A percentile compares a stretch with the other conserved stretches of the same genome.
These are phyloP conservation scores for Chlamydomonas schloesseri DNA, from an alignment of 139 green algal genomes.

Conservation along the genomic window DNA sequence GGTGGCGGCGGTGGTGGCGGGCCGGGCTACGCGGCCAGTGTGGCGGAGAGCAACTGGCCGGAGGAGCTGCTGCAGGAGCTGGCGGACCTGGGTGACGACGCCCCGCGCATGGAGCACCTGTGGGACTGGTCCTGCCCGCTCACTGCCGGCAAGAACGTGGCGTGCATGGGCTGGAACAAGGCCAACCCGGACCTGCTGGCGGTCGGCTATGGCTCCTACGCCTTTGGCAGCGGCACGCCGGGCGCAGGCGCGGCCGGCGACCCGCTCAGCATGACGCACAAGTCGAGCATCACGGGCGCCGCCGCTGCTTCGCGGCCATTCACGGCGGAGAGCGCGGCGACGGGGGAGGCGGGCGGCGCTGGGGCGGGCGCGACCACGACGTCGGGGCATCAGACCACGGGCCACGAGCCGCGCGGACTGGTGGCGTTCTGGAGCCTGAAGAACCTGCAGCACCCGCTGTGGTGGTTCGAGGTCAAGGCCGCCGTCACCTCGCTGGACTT, in stretches of 20 bases:
- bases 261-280: not conserved
- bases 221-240: constrained; percentile 51
- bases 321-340: too few species aligned
- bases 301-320: not conserved
- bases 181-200: constrained; percentile 74
- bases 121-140: constrained; percentile 77
- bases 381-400: too few species aligned
- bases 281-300: not conserved
- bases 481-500: constrained; percentile 86
- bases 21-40: constrained; percentile 36
- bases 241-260: not conserved
- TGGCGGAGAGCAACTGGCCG: constrained; percentile 61
- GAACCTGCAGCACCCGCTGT: constrained; percentile 83
- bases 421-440: constrained; percentile 89
- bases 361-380: not conserved
- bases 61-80: constrained; percentile 57
- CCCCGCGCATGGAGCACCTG: constrained; percentile 65
- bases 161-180: constrained; percentile 82
- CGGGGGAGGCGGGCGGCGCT: not conserved
- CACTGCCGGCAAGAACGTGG: constrained; percentile 57
- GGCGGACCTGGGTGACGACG: constrained; percentile 47
- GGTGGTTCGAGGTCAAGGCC: constrained; percentile 63
- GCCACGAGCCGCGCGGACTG: constrained; percentile 48
- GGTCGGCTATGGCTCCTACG: constrained; percentile 81
- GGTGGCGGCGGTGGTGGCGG: not conserved